These are phyloP conservation scores for Penicillium italicum DNA, from an alignment of 2,329 filamentous ascomycete species.

Conservation along the genomic window DNA sequence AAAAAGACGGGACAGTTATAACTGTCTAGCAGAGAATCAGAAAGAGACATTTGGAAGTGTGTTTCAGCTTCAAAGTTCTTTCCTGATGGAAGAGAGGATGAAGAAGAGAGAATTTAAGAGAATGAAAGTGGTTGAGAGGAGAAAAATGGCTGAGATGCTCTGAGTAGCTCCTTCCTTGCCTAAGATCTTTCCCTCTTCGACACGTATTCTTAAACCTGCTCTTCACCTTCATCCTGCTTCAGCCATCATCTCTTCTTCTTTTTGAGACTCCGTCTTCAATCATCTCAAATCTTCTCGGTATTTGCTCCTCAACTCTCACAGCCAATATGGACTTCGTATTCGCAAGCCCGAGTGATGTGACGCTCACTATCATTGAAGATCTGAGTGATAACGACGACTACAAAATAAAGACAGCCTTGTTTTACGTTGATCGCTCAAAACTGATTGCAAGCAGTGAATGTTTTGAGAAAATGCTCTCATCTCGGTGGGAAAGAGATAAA, in stretches of 20 bases:
- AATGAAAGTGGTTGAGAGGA: too few relatives aligned
- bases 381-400: background rate
- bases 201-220: background rate
- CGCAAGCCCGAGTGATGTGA: background rate
- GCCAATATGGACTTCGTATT: background rate
- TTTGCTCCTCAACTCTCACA: background rate
- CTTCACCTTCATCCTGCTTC: background rate
- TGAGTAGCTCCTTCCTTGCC: background rate
- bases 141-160: background rate
- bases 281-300: background rate
- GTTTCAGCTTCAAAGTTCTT: too few relatives aligned
- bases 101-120: background rate
- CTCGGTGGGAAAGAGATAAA: background rate
- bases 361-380: background rate
- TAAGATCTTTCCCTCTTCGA: background rate
- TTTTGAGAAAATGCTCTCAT: background rate
- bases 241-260: background rate
- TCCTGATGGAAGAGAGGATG: too few relatives aligned
- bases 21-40: background rate
- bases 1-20: background rate
- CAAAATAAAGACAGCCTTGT: background rate
- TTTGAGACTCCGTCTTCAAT: too few relatives aligned
- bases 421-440: background rate
- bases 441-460: background rate
- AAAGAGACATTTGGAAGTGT: background rate